phyloP scores from a whole-genome alignment of 352 stramenopile genomes.

The Phytopythium vexans region DNA sequence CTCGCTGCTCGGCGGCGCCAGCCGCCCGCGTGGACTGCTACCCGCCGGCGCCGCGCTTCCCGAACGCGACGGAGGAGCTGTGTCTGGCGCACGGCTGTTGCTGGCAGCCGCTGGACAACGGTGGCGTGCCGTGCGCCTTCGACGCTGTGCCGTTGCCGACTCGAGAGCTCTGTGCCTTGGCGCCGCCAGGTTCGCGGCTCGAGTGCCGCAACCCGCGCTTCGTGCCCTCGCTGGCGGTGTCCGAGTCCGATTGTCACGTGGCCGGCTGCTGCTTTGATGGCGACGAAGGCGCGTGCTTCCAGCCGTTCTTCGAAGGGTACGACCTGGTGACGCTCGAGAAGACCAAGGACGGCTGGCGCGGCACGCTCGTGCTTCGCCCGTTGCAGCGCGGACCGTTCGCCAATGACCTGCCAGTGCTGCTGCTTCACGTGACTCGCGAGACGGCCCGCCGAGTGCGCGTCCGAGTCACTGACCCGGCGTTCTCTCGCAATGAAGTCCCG shows the following conservation, averaged over 20 bases:
- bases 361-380: conserved; percentile 42
- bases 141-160: conserved; percentile 18
- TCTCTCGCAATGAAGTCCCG: conserved; percentile 68
- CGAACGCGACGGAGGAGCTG: conserved; percentile 66
- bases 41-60: conserved; percentile 52
- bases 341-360: conserved; percentile 45
- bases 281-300: conserved; percentile 44
- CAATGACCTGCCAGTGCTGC: conserved; percentile 65
- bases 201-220: conserved; percentile 79
- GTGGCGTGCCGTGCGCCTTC: conserved; percentile 64
- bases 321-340: conserved; percentile 62
- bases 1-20: conserved; percentile 24
- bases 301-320: conserved; percentile 67
- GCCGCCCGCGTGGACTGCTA: conserved; percentile 67
- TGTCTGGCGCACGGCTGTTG: conserved; percentile 84
- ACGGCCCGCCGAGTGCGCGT: conserved; percentile 48
- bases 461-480: conserved; percentile 79
- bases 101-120: conserved; percentile 66
- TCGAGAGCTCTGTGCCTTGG: conserved; percentile 19
- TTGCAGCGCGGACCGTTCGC: conserved; percentile 60
- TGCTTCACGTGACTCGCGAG: conserved; percentile 62
- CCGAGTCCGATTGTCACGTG: conserved; percentile 31
- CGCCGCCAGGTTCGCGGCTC: conserved; percentile 42
- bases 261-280: conserved; percentile 79
- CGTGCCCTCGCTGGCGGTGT: conserved; percentile 17